Conservation (phyloP, 352 stramenopile genomes). For the Globisporangium iwayamae region DNA sequence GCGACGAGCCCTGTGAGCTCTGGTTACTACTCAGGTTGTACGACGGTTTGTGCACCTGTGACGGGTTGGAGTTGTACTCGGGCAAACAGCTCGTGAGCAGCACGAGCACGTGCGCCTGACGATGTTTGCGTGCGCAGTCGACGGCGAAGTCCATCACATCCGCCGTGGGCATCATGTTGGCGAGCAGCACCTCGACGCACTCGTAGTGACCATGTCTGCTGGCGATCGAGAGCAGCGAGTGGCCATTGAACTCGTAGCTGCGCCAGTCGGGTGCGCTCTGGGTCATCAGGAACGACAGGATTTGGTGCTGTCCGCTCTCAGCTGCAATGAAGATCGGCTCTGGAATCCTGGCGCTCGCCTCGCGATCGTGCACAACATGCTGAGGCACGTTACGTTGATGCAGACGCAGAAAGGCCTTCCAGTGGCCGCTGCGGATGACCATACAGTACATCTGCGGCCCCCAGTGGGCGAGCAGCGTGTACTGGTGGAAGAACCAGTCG, state of each 20-base stretch:
- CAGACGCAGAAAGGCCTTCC: slow-evolving; percentile 55
- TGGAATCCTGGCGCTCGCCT: slow-evolving; percentile 35
- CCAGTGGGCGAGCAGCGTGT: slow-evolving; percentile 39
- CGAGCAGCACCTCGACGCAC: slow-evolving; percentile 56
- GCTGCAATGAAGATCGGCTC: slow-evolving; percentile 56
- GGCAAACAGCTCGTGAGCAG: slow-evolving; percentile 67
- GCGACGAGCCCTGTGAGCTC: not conserved
- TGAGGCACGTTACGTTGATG: slow-evolving; percentile 37
- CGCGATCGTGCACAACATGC: slow-evolving; percentile 15
- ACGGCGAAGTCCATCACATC: slow-evolving; percentile 48
- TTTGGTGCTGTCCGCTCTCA: slow-evolving; percentile 46
- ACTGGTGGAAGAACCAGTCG: slow-evolving; percentile 53
- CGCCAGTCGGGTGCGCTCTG: slow-evolving; percentile 24
- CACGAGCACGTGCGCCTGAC: slow-evolving; percentile 66
- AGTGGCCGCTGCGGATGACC: slow-evolving; percentile 56
- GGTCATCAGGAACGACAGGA: slow-evolving; percentile 48
- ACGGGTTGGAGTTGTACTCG: slow-evolving; percentile 31
- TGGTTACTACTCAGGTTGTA: slow-evolving; percentile 1
- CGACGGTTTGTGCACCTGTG: slow-evolving; percentile 21
- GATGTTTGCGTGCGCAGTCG: slow-evolving; percentile 41
- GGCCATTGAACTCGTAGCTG: slow-evolving; percentile 54
- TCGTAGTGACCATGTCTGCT: slow-evolving; percentile 68
- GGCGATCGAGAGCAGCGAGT: slow-evolving; percentile 61
- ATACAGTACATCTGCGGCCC: slow-evolving; percentile 66
- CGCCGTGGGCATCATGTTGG: slow-evolving; percentile 20